Evolutionary conservation across 306 rosid genomes (phyloP), one percentile per base, ranked within the genome.

Genomic region (Castanospermum australe): DNA sequence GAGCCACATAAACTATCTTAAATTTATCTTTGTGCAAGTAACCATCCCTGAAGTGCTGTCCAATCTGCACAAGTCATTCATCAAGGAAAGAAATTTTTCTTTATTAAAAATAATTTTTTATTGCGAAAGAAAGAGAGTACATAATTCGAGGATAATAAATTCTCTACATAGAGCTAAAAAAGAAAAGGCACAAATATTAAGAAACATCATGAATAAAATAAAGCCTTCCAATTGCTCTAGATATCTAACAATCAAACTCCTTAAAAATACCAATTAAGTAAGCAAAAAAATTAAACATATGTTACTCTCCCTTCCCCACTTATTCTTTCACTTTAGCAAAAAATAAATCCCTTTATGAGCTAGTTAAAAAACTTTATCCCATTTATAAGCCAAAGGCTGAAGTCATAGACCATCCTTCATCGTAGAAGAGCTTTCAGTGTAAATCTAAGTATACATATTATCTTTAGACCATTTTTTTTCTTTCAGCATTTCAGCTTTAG

Each of bases 1-100:
- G 99, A 84, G 99, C 99, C 84, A 94, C 97, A 90, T 94, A 94
- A 78, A 94, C 97, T 81, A 94, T 90, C 89, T 94, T 94, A 85
- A 94, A 94, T 78, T 92, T 93, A 67, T 92, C 81, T 84, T 94
- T 94, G 76, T 94, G 97, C 95, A 94, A 84, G 87, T 83, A 92
- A 65, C 99, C 99, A 79, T 91, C 97, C 85, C 83, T 94, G 86
- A 94, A 94, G 82, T 94, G 99, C 82, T 91, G 97, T 54, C 95
- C 96, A 83, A 94, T 94, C 99, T 94, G 94, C 84, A 70, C 52
- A 84, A 68, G 47, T 66, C 74, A 73, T 80, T 65, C 32, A 80
- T 71, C 61, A 74, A 59, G 67, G 65, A 50, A 83, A 71, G 12
- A 45, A 47, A 17, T 14, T 55, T 18, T 77, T 60, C 57, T 44